Percentiles rank a stretch among this genome's conserved stretches.
These are phyloP conservation scores for Podaxis pistillaris DNA, from an alignment of 768 basidiomycete species.

Conservation along the genomic window DNA sequence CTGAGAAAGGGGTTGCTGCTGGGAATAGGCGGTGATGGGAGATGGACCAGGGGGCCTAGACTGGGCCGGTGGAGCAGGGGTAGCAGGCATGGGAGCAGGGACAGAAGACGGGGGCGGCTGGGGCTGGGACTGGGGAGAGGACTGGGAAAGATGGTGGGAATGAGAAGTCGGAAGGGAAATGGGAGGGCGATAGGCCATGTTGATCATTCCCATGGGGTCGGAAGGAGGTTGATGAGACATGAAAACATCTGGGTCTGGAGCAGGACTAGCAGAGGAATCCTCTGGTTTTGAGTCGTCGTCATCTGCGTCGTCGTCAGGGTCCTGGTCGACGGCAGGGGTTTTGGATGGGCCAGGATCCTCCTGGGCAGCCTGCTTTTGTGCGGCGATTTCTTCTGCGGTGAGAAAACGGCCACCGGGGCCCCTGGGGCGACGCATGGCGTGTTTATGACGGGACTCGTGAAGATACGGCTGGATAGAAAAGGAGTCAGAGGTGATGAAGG, in stretches of 20 bases:
- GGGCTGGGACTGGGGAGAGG: conserved; percentile 15
- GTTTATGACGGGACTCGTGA: conserved; percentile 96
- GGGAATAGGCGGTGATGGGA: conserved; percentile 20
- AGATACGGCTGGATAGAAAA: conserved; percentile 75
- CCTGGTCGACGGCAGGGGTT: conserved; percentile 32
- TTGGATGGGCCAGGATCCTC: conserved; percentile 32
- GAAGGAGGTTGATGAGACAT: conserved; percentile 19
- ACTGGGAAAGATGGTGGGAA: conserved; percentile 16
- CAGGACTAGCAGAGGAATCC: conserved; percentile 23
- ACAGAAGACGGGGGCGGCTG: conserved; percentile 3
- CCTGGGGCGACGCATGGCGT: conserved; percentile 95
- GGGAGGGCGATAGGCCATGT: conserved; percentile 22
- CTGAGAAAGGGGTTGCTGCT: conserved; percentile 13
- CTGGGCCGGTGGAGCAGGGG: neutral
- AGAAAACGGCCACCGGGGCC: conserved; percentile 98
- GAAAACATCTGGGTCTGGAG: conserved; percentile 21
- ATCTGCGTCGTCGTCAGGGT: conserved; percentile 24
- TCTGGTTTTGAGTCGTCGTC: conserved; percentile 42
- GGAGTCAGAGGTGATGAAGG: conserved; percentile 13
- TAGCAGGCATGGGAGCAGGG: conserved; percentile 12
- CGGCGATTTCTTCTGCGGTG: conserved; percentile 92
- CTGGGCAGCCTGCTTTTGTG: conserved; percentile 54
- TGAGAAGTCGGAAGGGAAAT: conserved; percentile 12
- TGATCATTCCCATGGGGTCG: conserved; percentile 26
- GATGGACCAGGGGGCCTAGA: conserved; percentile 8